Evolutionary conservation across 768 basidiomycete genomes (phyloP).

Genomic region (Cubamyces sp.): DNA sequence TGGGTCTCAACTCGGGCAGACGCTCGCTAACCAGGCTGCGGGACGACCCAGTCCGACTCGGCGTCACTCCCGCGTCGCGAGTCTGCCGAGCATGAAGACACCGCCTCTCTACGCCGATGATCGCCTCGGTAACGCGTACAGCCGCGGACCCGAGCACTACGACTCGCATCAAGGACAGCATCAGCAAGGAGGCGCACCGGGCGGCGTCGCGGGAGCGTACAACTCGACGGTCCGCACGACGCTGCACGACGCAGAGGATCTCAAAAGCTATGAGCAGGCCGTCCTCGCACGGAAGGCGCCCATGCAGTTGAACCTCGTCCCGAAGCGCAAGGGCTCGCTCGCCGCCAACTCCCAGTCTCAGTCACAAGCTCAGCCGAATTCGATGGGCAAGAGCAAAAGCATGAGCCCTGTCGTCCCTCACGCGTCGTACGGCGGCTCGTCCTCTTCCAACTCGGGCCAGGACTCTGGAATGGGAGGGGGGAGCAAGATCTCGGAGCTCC

Average conservation of each 20-base stretch:
- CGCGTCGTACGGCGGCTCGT: constrained; percentile 8
- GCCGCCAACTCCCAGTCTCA: constrained; percentile 23
- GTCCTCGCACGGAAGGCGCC: constrained; percentile 70
- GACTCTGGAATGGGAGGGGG: neutral
- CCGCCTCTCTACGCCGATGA: constrained; percentile 47
- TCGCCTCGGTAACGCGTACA: constrained; percentile 15
- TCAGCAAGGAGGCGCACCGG: constrained; percentile 22
- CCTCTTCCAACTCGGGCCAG: neutral
- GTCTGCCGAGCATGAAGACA: constrained; percentile 71
- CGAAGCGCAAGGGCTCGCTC: constrained; percentile 38
- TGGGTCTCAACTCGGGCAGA: constrained; percentile 24
- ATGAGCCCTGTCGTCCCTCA: constrained; percentile 27
- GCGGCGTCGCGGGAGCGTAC: constrained; percentile 27
- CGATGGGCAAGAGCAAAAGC: constrained; percentile 27
- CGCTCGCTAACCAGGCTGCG: constrained; percentile 19
- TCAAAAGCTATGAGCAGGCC: constrained; percentile 75
- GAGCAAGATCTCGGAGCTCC: constrained; percentile 28
- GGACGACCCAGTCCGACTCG: constrained; percentile 33
- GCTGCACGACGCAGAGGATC: constrained; percentile 55
- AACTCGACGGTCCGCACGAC: constrained; percentile 35
- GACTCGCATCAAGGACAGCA: constrained; percentile 26
- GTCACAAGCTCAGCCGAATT: constrained; percentile 4
- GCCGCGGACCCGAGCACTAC: constrained; percentile 18
- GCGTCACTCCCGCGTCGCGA: constrained; percentile 61
- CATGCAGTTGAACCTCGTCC: constrained; percentile 57